phyloP scores from a whole-genome alignment of 2,329 filamentous ascomycete species.

The Ascochyta rabiei region DNA sequence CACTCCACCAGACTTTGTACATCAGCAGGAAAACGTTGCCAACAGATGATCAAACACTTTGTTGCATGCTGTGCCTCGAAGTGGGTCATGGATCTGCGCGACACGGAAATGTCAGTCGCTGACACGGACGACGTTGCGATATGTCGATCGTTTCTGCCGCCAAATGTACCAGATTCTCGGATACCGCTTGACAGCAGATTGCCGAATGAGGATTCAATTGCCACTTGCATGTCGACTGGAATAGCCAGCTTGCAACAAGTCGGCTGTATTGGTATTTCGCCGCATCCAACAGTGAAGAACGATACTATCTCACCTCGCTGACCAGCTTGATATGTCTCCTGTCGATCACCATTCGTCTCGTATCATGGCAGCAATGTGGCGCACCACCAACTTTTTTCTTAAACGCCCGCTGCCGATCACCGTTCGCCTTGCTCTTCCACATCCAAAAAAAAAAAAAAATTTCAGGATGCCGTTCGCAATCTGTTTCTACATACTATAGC shows the following conservation, averaged over 20 bases:
- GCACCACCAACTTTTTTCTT: conserved; percentile 9
- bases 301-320: background rate
- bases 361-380: conserved; percentile 4
- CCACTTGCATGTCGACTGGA: background rate
- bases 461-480: conserved; percentile 11
- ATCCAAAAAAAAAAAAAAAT: background rate
- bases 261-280: background rate
- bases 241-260: background rate
- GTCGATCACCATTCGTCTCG: conserved; percentile 12
- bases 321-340: conserved; percentile 11
- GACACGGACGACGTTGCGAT: conserved; percentile 13
- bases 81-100: conserved; percentile 1
- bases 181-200: conserved; percentile 9
- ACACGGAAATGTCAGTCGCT: conserved; percentile 5
- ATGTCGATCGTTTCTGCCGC: conserved; percentile 14
- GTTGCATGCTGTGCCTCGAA: conserved; percentile 6
- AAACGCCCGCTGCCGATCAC: background rate
- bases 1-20: background rate
- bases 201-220: background rate
- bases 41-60: conserved; percentile 2
- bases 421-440: background rate
- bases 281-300: background rate
- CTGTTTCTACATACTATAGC: background rate
- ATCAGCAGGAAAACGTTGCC: background rate
- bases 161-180: conserved; percentile 18